A percentile compares a stretch with the other conserved stretches of the same genome.
Evolutionary conservation across 306 rosid genomes (phyloP).

Genomic region (Malus asiatica): DNA sequence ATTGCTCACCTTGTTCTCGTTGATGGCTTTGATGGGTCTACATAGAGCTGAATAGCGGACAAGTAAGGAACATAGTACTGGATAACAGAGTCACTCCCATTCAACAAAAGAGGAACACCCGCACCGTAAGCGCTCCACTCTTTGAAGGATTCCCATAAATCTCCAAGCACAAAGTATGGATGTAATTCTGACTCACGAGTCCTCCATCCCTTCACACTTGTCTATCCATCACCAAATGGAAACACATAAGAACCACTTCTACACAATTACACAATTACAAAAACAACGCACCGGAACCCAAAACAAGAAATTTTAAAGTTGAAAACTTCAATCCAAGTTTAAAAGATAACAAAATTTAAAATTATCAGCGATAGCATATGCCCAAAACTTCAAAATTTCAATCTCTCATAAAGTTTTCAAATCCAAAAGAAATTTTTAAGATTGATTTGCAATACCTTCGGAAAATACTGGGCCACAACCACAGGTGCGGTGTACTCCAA

Average conservation of each 20-base stretch:
- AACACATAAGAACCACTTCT: background rate
- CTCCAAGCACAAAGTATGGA: conserved; percentile 80
- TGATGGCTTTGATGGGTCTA: conserved; percentile 62
- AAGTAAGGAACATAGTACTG: conserved; percentile 83
- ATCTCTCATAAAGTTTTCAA: background rate
- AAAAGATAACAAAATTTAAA: background rate
- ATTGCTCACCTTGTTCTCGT: conserved; percentile 44
- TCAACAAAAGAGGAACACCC: conserved; percentile 69
- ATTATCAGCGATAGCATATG: background rate
- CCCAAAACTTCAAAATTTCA: background rate
- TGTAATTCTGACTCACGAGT: conserved; percentile 35
- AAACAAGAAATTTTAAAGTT: background rate
- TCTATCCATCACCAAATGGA: conserved; percentile 33
- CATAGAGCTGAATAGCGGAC: conserved; percentile 82
- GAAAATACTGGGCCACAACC: conserved; percentile 48
- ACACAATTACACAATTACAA: background rate
- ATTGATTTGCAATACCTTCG: conserved; percentile 39
- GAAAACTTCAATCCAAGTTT: background rate
- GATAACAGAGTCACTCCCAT: conserved; percentile 70
- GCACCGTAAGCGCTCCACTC: conserved; percentile 94
- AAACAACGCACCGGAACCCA: background rate
- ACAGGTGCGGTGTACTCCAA: conserved; percentile 59
- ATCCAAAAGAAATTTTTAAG: background rate
- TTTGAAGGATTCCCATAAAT: conserved; percentile 77
- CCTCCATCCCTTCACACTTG: conserved; percentile 53